Percentiles rank a stretch among this genome's conserved stretches.
Conservation (phyloP, 106 monocot species). For the Dendrobium nobile region DNA sequence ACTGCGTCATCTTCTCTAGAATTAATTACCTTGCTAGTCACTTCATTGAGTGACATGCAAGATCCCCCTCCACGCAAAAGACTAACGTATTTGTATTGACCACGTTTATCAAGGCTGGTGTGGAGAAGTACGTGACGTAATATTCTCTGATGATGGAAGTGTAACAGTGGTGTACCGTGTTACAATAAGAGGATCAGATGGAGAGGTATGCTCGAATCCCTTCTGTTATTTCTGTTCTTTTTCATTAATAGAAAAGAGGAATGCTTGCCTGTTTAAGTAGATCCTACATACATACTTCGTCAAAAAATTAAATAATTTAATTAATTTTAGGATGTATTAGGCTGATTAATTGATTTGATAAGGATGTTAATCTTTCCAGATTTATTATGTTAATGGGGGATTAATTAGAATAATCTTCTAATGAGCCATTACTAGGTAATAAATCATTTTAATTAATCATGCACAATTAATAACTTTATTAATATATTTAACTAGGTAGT, state of each 20-base stretch:
- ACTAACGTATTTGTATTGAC: not conserved
- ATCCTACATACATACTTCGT: too few relatives aligned
- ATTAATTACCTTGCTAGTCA: not conserved
- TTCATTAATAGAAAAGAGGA: not conserved
- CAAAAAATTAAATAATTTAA: too few relatives aligned
- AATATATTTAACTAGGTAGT: too few relatives aligned
- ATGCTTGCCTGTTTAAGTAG: too few relatives aligned
- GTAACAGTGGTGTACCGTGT: constrained; percentile 88
- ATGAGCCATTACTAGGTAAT: too few relatives aligned
- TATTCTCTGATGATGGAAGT: constrained; percentile 57
- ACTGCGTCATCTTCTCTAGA: not conserved
- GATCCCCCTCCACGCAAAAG: not conserved
- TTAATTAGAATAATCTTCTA: too few relatives aligned
- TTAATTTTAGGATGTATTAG: too few relatives aligned
- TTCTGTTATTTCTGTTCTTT: not conserved
- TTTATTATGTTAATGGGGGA: too few relatives aligned
- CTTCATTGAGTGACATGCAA: not conserved
- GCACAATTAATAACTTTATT: too few relatives aligned
- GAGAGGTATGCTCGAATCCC: constrained; percentile 50
- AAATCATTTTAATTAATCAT: too few relatives aligned
- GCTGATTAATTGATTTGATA: too few relatives aligned
- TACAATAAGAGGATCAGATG: constrained; percentile 70
- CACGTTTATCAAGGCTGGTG: constrained; percentile 71
- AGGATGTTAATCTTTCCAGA: too few relatives aligned
- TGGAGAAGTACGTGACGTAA: constrained; percentile 83